Percentiles rank a stretch among this genome's conserved stretches.
phyloP scores from a whole-genome alignment of 257 asterid genomes.

The Solanum pinnatisectum region DNA sequence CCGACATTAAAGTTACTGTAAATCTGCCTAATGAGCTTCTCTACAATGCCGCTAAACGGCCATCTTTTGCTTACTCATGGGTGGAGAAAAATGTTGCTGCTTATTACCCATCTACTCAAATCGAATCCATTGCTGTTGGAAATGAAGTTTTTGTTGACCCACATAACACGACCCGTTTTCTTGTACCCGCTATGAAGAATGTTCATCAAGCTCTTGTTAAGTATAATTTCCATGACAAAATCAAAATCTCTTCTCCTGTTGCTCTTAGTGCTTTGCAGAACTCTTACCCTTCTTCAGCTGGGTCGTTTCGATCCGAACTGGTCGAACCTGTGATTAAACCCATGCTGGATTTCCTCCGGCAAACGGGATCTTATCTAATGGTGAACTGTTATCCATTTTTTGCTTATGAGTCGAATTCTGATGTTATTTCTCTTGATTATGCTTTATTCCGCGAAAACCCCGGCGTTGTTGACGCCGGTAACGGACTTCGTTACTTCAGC shows the following conservation, averaged over 20 bases:
- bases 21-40: constrained; percentile 90
- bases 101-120: constrained; percentile 53
- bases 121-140: constrained; percentile 86
- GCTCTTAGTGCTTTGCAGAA: constrained; percentile 71
- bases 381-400: constrained; percentile 80
- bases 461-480: constrained; percentile 67
- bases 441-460: constrained; percentile 72
- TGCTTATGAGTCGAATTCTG: constrained; percentile 77
- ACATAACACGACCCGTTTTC: constrained; percentile 59
- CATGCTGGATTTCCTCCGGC: constrained; percentile 64
- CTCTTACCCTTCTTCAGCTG: constrained; percentile 88
- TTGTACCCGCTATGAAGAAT: constrained; percentile 68
- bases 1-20: constrained; percentile 59
- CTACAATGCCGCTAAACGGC: constrained; percentile 49
- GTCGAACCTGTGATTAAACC: constrained; percentile 58
- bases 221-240: constrained; percentile 30
- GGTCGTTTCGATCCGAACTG: constrained; percentile 59
- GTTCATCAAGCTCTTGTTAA: constrained; percentile 50
- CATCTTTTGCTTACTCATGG: constrained; percentile 64
- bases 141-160: constrained; percentile 85
- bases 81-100: constrained; percentile 48
- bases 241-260: constrained; percentile 73
- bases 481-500: constrained; percentile 52
- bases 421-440: constrained; percentile 68
- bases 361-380: constrained; percentile 69